Evolutionary conservation across 2,329 filamentous ascomycete genomes (phyloP), one percentile per base, ranked within the genome.

Genomic region (Plectosphaerella plurivora): DNA sequence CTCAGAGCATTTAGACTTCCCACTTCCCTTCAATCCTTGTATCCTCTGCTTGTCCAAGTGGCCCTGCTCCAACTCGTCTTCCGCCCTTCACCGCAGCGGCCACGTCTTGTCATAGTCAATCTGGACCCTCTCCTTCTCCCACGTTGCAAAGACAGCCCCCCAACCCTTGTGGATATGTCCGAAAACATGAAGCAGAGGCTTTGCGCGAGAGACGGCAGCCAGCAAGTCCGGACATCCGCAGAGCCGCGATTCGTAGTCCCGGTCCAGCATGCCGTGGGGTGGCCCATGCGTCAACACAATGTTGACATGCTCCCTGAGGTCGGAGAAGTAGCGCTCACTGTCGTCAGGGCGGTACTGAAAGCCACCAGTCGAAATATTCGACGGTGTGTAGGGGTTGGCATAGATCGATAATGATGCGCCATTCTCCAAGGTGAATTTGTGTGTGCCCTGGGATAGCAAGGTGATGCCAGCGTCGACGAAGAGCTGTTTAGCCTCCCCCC

Each of bases 161-260:
- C 81, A 86, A 0, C 70, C 74, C 57, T 82, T 77, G 59, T 84
- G 81, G n/a, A 83, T 76, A 55, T 83, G 81, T 0, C 80, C 80
- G 53, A 82, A 83, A 61, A 78, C 82, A 60, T 82, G 77, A 4
- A 83, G 56, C 7, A 62, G 61, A 2, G 80, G 79, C 25, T 65
- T 67, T 1, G 73, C 68, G 0, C 60, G 60, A 1, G 70, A 66
- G 0, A 83, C 60, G 0, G 79, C 75, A 0, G 61, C 62, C 50
- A 81, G 73, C 3, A 84, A 69, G 15, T 69, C 55, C 0, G 58
- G 57, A 53, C 76, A 76, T 18, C 80, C 77, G 16, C 67, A 69
- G 14, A 64, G 60, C 22, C 66, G 47, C n/a, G 53, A 55, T 9
- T 51, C 57, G 3, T 59, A 51, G 9, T 70, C 70, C 3, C 60